A percentile compares a stretch with the other conserved stretches of the same genome.
phyloP scores from a whole-genome alignment of 2,329 filamentous ascomycete genomes.

The Cryphonectria parasitica region DNA sequence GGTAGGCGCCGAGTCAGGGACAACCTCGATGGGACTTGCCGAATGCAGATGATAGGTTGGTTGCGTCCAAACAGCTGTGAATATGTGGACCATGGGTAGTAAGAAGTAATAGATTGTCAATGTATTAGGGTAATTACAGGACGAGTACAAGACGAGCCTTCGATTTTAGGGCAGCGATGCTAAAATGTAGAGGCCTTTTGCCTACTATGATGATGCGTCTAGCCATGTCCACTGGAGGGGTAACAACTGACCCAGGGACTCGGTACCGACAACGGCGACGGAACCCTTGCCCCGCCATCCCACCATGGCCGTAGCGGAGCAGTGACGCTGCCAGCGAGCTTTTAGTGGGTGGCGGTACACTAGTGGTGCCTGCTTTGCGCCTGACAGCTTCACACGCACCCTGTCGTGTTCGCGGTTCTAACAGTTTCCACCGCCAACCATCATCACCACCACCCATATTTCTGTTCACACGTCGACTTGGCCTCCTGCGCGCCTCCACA shows the following conservation, averaged over 20 bases:
- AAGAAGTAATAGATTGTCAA: not conserved
- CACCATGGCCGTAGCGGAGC: not conserved
- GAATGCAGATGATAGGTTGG: not conserved
- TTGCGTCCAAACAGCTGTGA: not conserved
- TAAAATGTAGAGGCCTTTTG: too few species aligned
- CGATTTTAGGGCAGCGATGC: not conserved
- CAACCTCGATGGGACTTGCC: not conserved
- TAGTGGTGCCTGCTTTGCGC: too few species aligned
- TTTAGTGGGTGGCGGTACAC: not conserved
- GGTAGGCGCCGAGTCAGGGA: not conserved
- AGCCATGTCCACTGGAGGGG: not conserved
- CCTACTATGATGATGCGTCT: too few species aligned
- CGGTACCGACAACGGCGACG: slow-evolving; percentile 5
- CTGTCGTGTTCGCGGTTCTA: slow-evolving; percentile 34
- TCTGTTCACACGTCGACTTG: not conserved
- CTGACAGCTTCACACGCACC: not conserved
- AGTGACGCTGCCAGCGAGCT: slow-evolving; percentile 31
- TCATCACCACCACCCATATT: not conserved
- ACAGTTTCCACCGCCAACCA: slow-evolving; percentile 30
- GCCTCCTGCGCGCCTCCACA: not conserved
- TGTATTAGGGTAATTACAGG: not conserved
- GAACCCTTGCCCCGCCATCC: not conserved
- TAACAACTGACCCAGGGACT: not conserved
- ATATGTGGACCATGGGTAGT: not conserved
- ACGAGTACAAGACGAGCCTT: not conserved